These are phyloP conservation scores for Piedraia hortae DNA, from an alignment of 2,329 filamentous ascomycete genomes.

Conservation along the genomic window DNA sequence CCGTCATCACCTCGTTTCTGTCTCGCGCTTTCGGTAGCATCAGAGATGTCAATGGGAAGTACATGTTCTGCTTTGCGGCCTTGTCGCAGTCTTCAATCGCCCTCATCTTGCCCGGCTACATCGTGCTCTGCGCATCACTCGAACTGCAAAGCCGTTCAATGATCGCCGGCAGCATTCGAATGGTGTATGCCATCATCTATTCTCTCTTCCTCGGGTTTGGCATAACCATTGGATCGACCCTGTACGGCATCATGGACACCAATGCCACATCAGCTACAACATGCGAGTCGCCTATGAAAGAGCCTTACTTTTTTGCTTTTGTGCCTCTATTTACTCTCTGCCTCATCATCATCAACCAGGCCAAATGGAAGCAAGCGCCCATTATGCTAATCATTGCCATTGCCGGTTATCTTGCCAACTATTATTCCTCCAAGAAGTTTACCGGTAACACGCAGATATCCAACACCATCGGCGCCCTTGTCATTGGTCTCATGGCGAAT, in stretches of 20 bases:
- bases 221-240: conserved; percentile 22
- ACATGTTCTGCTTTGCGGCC: conserved; percentile 23
- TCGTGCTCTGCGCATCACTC: conserved; percentile 22
- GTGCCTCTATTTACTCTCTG: conserved; percentile 47
- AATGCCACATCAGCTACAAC: conserved; percentile 19
- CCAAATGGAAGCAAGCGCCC: conserved; percentile 50
- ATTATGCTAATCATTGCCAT: conserved; percentile 50
- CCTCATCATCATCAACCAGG: conserved; percentile 54
- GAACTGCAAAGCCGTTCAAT: conserved; percentile 22
- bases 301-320: conserved; percentile 37
- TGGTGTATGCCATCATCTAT: conserved; percentile 27
- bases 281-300: conserved; percentile 20
- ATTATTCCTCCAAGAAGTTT: conserved; percentile 40
- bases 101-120: conserved; percentile 23
- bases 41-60: conserved; percentile 10
- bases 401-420: conserved; percentile 48
- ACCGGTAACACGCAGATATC: conserved; percentile 43
- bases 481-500: conserved; percentile 52
- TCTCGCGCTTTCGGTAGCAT: conserved; percentile 24
- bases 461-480: conserved; percentile 50
- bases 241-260: conserved; percentile 21
- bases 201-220: conserved; percentile 24
- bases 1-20: conserved; percentile 22
- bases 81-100: conserved; percentile 23
- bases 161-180: conserved; percentile 23